phyloP scores from a whole-genome alignment of 2,329 filamentous ascomycete species.

The Penicillium thymicola region DNA sequence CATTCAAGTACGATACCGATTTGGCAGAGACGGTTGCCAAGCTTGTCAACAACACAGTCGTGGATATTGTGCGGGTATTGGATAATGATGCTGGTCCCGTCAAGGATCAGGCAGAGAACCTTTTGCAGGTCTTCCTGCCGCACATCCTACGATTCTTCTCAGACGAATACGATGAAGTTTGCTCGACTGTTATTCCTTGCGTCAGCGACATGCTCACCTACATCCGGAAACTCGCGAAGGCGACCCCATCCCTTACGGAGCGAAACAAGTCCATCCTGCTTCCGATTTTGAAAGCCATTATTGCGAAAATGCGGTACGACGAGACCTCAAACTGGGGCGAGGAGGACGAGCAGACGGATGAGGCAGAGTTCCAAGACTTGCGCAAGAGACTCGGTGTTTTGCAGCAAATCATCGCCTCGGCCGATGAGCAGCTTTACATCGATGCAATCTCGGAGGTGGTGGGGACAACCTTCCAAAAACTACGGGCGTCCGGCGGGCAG shows the following conservation, averaged over 20 bases:
- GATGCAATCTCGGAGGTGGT: slow-evolving; percentile 84
- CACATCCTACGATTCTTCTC: slow-evolving; percentile 91
- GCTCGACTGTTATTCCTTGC: slow-evolving; percentile 89
- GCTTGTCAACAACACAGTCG: slow-evolving; percentile 84
- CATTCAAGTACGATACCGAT: slow-evolving; percentile 88
- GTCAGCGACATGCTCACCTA: slow-evolving; percentile 90
- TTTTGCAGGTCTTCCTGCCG: slow-evolving; percentile 76
- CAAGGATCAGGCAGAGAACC: slow-evolving; percentile 71
- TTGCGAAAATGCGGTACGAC: slow-evolving; percentile 95
- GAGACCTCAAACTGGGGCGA: slow-evolving; percentile 91
- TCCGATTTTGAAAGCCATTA: slow-evolving; percentile 85
- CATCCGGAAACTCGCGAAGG: slow-evolving; percentile 72
- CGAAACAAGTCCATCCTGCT: slow-evolving; percentile 80
- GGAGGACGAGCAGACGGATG: slow-evolving; percentile 91
- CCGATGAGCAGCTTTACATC: slow-evolving; percentile 85
- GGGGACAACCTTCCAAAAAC: slow-evolving; percentile 77
- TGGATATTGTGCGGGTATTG: slow-evolving; percentile 81
- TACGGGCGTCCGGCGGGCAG: slow-evolving; percentile 68
- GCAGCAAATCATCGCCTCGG: slow-evolving; percentile 86
- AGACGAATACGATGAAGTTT: slow-evolving; percentile 97
- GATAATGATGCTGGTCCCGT: slow-evolving; percentile 63
- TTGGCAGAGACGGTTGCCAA: slow-evolving; percentile 93
- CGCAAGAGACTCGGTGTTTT: slow-evolving; percentile 84
- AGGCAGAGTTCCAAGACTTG: slow-evolving; percentile 94
- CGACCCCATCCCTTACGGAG: slow-evolving; percentile 60